Conservation (phyloP, 2,329 filamentous ascomycete genomes). For the Penicillium sp. region DNA sequence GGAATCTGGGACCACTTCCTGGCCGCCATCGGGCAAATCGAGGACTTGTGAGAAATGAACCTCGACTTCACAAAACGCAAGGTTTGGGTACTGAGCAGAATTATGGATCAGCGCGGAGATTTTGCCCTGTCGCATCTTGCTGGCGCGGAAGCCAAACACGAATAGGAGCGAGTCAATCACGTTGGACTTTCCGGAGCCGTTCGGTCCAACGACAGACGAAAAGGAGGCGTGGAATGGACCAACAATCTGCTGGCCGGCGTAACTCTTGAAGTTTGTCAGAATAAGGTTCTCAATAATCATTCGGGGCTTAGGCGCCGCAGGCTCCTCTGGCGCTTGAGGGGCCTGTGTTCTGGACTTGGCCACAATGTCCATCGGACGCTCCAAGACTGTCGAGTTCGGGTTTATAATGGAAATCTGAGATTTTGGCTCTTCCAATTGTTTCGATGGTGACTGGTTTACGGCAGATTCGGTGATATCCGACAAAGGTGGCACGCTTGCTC, state of each 20-base stretch:
- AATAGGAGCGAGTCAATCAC: conserved; percentile 97
- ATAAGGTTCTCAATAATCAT: conserved; percentile 92
- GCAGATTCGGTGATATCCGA: conserved; percentile 70
- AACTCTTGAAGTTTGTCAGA: conserved; percentile 98
- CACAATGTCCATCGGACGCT: conserved; percentile 91
- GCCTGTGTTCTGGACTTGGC: conserved; percentile 76
- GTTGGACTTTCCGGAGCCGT: conserved; percentile 97
- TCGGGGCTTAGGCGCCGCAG: conserved; percentile 74
- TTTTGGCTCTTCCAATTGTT: conserved; percentile 46
- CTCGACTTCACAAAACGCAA: conserved; percentile 91
- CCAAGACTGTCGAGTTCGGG: conserved; percentile 73
- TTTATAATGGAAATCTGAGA: conserved; percentile 63
- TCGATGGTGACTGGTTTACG: conserved; percentile 61
- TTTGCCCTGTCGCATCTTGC: conserved; percentile 99
- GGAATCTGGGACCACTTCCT: conserved; percentile 78
- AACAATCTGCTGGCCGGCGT: conserved; percentile 90
- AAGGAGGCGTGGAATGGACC: conserved; percentile 97
- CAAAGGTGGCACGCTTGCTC: conserved; percentile 59
- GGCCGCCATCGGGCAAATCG: conserved; percentile 74
- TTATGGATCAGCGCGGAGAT: conserved; percentile 98
- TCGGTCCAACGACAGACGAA: conserved; percentile 95
- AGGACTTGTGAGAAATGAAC: conserved; percentile 96
- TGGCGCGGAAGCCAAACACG: conserved; percentile 98
- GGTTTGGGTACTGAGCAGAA: conserved; percentile 78
- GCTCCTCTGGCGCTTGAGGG: conserved; percentile 66